phyloP scores from a whole-genome alignment of 345 rosid species.

The Cardamine occulta region DNA sequence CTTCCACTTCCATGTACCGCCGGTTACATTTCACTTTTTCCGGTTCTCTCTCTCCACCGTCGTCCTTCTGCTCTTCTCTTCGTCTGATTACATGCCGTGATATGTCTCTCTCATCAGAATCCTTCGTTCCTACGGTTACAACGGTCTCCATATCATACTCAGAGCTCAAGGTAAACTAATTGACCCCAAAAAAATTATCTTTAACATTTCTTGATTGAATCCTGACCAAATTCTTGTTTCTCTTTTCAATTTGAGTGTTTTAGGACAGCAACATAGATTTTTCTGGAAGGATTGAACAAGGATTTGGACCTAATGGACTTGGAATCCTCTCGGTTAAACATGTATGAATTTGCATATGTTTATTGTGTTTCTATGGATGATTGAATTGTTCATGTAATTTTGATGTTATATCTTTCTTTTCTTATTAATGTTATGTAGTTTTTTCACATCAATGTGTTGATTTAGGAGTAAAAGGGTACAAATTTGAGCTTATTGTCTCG shows the following conservation, averaged over 20 bases:
- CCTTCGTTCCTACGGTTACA: constrained; percentile 55
- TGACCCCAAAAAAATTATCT: not conserved
- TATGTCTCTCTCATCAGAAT: constrained; percentile 53
- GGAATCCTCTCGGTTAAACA: constrained; percentile 77
- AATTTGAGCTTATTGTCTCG: constrained; percentile 15
- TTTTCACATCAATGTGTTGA: not conserved
- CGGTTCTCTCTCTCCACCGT: constrained; percentile 33
- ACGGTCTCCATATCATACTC: constrained; percentile 75
- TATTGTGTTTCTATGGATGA: not conserved
- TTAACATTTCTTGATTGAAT: not conserved
- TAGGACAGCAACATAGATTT: constrained; percentile 65
- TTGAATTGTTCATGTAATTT: too few relatives aligned
- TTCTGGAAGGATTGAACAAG: constrained; percentile 74
- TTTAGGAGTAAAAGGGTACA: not conserved
- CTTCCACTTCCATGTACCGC: constrained; percentile 2
- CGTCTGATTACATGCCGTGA: constrained; percentile 35
- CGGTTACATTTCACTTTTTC: constrained; percentile 1
- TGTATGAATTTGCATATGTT: constrained; percentile 39
- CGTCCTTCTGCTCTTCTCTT: constrained; percentile 18
- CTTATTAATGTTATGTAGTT: not conserved
- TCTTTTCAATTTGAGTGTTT: constrained; percentile 1
- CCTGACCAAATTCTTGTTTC: not conserved
- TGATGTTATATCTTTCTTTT: not conserved
- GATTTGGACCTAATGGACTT: constrained; percentile 83
- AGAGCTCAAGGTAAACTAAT: constrained; percentile 59